Base-by-base conservation (phyloP, 306 rosid genomes). In the Castanea mollissima region DNA sequence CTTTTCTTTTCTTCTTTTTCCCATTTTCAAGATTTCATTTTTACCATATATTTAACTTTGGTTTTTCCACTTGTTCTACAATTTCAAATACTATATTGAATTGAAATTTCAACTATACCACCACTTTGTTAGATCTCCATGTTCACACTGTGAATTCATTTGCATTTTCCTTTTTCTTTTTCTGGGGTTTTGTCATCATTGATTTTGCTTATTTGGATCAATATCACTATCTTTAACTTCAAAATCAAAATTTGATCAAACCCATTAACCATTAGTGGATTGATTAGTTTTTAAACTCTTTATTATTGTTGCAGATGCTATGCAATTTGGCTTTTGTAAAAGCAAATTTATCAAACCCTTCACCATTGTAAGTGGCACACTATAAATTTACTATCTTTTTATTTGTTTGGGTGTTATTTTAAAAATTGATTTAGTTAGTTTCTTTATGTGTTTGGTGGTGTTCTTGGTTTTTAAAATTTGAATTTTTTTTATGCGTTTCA, bases 291-390 rank as follows among this genome's bases (percentile, higher is more conserved):
- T 54, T 13, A 15, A 13, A n/a, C n/a, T 52, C 35, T 76, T 68
- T 1, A 21, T 35, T 77, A 18, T 58, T 57, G 25, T 55, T 62
- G 69, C 88, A 92, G 98, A 85, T 89, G 87, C 58, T 87, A 52
- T 82, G 82, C 60, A 79, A n/a, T 9, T 69, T 44, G 67, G 74
- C 71, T 49, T 38, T 74, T 74, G 64, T 62, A 55, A 78, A 69
- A 60, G 87, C 81, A 27, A 81, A 76, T 84, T 72, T 78, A 54
- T 85, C 88, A 1, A 81, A 71, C 76, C 23, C 76, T 80, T 85
- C 89, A 20, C 74, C 82, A 80, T 80, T 62, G 98, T 92, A 88
- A 64, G 12, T 64, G 6, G 44, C n/a, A 64, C 21, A 64, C 44
- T 29, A 7, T 19, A 34, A 62, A 9, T 21, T 12, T 12, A 27